Percentiles rank a stretch among this genome's conserved stretches.
These are phyloP conservation scores for Moricandia moricandioides DNA, from an alignment of 345 rosid species.

Conservation along the genomic window DNA sequence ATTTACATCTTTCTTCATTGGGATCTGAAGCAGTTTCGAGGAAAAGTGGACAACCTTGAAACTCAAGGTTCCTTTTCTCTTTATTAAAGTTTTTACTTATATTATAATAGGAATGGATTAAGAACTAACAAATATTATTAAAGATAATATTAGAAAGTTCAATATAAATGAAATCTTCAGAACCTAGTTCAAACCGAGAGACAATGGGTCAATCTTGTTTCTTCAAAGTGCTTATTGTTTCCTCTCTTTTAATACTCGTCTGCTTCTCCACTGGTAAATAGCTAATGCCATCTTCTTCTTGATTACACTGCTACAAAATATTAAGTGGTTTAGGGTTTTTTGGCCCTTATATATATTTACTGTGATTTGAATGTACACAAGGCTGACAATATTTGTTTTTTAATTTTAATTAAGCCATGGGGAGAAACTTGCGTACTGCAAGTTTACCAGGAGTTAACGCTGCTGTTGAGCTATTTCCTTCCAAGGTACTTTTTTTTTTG, in stretches of 20 bases:
- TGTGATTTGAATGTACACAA: neutral
- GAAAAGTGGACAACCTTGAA: slow-evolving; percentile 35
- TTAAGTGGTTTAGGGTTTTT: neutral
- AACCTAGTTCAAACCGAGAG: neutral
- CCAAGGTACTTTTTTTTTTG: slow-evolving; percentile 12
- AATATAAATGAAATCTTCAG: slow-evolving; percentile 21
- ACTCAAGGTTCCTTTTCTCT: slow-evolving; percentile 24
- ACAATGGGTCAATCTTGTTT: slow-evolving; percentile 14
- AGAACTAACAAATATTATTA: slow-evolving; percentile 11
- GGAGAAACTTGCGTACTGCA: slow-evolving; percentile 24
- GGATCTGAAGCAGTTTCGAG: slow-evolving; percentile 42
- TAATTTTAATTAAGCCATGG: slow-evolving; percentile 23
- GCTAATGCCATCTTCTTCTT: neutral
- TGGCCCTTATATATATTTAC: neutral
- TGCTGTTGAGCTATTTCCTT: neutral
- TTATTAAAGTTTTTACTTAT: slow-evolving; percentile 16
- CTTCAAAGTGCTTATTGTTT: slow-evolving; percentile 26
- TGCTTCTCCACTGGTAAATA: slow-evolving; percentile 34
- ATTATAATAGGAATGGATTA: slow-evolving; percentile 8
- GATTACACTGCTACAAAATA: neutral
- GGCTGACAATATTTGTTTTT: neutral
- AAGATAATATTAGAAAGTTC: neutral
- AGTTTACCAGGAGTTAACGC: slow-evolving; percentile 7
- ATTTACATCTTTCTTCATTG: slow-evolving; percentile 23
- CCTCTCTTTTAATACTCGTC: slow-evolving; percentile 33